Evolutionary conservation across 306 rosid species (phyloP).

Genomic region (Ormosia semicastrata): DNA sequence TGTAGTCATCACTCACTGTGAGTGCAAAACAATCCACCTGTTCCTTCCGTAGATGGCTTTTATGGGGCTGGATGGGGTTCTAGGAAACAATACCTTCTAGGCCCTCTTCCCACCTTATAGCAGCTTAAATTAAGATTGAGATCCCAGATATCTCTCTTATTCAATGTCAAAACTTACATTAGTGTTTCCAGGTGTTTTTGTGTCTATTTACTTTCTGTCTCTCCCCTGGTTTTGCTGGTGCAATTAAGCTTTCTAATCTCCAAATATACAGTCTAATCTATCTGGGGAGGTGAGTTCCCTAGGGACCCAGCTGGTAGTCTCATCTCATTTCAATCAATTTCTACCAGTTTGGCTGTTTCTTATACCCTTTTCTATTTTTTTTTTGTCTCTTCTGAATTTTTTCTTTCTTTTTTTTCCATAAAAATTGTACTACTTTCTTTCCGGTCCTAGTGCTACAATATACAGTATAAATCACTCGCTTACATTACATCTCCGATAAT

Average conservation of each 20-base stretch:
- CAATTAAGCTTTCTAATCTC: constrained; percentile 38
- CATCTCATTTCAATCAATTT: not conserved
- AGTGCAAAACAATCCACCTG: constrained; percentile 20
- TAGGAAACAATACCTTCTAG: constrained; percentile 63
- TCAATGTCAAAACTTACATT: constrained; percentile 9
- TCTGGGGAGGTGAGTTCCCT: constrained; percentile 33
- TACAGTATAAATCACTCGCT: constrained; percentile 41
- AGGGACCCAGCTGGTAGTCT: constrained; percentile 36
- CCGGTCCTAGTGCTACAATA: constrained; percentile 14
- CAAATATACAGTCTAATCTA: constrained; percentile 22
- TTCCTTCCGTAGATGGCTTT: constrained; percentile 39
- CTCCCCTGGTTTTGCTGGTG: constrained; percentile 27
- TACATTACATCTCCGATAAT: constrained; percentile 26
- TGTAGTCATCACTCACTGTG: constrained; percentile 40
- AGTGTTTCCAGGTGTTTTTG: not conserved
- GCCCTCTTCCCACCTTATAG: not conserved
- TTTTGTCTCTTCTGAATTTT: not conserved
- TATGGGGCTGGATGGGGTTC: constrained; percentile 57
- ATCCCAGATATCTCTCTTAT: constrained; percentile 20
- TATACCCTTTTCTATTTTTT: not conserved
- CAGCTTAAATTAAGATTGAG: not conserved
- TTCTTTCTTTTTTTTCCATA: not conserved
- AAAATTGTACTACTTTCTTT: not conserved
- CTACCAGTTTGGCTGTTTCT: not conserved
- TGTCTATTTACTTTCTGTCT: not conserved